These are phyloP conservation scores for Alternaria sp. DNA, from an alignment of 2,329 filamentous ascomycete genomes.

Conservation along the genomic window DNA sequence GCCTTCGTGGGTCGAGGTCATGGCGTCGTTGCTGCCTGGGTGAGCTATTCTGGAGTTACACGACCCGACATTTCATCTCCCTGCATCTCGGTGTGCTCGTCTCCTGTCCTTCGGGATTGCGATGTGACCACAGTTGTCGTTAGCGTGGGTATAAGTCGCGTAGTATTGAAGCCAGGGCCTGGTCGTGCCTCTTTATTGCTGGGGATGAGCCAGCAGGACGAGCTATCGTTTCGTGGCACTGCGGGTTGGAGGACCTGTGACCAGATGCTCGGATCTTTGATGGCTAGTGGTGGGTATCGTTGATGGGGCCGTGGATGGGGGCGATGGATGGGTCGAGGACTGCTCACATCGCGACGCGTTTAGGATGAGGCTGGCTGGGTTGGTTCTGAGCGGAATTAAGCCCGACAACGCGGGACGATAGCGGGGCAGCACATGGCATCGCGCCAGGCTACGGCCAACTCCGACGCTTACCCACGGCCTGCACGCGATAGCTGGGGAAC, in stretches of 20 bases:
- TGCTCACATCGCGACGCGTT: not conserved
- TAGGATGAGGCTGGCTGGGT: not conserved
- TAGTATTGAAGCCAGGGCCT: not conserved
- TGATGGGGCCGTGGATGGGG: not conserved
- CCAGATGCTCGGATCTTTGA: not conserved
- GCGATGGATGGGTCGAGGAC: not conserved
- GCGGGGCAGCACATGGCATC: slow-evolving; percentile 11
- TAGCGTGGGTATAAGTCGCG: not conserved
- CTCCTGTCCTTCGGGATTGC: not conserved
- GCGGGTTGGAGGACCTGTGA: not conserved
- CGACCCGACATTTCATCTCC: not conserved
- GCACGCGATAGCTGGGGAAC: not conserved
- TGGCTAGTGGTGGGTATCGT: not conserved
- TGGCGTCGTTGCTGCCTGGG: not conserved
- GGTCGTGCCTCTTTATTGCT: not conserved
- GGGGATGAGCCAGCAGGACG: not conserved
- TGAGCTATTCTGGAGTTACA: not conserved
- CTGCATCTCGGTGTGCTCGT: not conserved
- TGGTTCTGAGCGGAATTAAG: not conserved
- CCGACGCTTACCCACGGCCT: slow-evolving; percentile 23
- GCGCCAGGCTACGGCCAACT: slow-evolving; percentile 25
- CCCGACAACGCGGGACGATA: slow-evolving; percentile 10
- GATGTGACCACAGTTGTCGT: not conserved
- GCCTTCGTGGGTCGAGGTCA: not conserved
- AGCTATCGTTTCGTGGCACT: not conserved